Evolutionary conservation across 768 basidiomycete species (phyloP).

Genomic region (Pleurotus sapidus): DNA sequence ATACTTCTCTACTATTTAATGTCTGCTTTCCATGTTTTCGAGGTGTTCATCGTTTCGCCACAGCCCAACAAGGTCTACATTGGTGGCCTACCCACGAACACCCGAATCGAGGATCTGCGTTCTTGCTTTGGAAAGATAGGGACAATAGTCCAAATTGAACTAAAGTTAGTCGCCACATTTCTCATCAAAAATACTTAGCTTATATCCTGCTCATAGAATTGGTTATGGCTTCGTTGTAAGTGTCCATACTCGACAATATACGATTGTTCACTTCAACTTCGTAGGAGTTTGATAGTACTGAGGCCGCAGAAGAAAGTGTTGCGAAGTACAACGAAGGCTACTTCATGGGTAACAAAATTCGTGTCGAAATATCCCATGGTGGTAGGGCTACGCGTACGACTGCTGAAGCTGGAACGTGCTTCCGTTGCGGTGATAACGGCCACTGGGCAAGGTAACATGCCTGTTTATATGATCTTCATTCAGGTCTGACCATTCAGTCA

Average conservation of each 20-base stretch:
- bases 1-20: conserved; percentile 22
- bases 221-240: conserved; percentile 91
- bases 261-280: conserved; percentile 1
- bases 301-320: conserved; percentile 85
- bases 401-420: conserved; percentile 88
- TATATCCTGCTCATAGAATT: conserved; percentile 42
- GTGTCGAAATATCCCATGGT: conserved; percentile 83
- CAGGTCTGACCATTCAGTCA: neutral
- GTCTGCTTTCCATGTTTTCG: conserved; percentile 42
- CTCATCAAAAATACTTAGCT: neutral
- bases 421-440: conserved; percentile 81
- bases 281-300: conserved; percentile 80
- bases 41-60: conserved; percentile 69
- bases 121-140: conserved; percentile 88
- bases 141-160: conserved; percentile 68
- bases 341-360: conserved; percentile 92
- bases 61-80: conserved; percentile 95
- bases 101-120: conserved; percentile 80
- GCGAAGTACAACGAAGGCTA: conserved; percentile 86
- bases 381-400: conserved; percentile 76
- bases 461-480: neutral
- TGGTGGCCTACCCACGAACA: conserved; percentile 85
- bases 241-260: neutral
- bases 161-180: conserved; percentile 60
- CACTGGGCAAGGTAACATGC: conserved; percentile 82